phyloP scores from a whole-genome alignment of 768 basidiomycete species.

The Lanmaoa rubissima region DNA sequence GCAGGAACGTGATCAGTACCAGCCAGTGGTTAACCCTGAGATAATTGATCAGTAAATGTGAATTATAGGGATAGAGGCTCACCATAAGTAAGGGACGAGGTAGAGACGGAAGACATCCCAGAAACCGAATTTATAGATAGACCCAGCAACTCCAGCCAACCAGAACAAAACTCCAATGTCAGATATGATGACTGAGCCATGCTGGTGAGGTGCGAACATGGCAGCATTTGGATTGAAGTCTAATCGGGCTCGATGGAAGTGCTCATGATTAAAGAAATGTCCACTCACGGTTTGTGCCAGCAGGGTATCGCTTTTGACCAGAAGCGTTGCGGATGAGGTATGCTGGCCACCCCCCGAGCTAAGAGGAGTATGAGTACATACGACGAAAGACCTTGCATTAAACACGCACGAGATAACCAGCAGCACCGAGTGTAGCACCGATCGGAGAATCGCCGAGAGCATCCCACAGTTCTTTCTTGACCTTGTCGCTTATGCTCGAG shows the following conservation, averaged over 20 bases:
- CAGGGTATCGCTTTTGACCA: constrained; percentile 80
- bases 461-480: constrained; percentile 75
- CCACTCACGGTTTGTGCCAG: constrained; percentile 71
- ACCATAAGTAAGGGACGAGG: constrained; percentile 86
- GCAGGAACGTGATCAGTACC: constrained; percentile 94
- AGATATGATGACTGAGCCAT: constrained; percentile 72
- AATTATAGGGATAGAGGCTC: constrained; percentile 1
- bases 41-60: background rate
- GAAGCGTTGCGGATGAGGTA: constrained; percentile 84
- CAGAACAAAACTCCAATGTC: constrained; percentile 80
- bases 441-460: constrained; percentile 92
- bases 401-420: constrained; percentile 56
- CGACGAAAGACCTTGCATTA: background rate
- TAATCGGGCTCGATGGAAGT: constrained; percentile 18
- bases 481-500: constrained; percentile 60
- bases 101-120: constrained; percentile 75
- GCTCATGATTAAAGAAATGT: background rate
- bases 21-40: constrained; percentile 89
- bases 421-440: constrained; percentile 52
- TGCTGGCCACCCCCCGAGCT: constrained; percentile 83
- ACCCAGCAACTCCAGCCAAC: constrained; percentile 55
- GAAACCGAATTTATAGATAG: constrained; percentile 64
- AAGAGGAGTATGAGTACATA: background rate
- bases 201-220: constrained; percentile 86
- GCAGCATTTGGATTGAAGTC: constrained; percentile 76